A percentile compares a stretch with the other conserved stretches of the same genome.
Conservation (phyloP, 257 asterid genomes). For the Salvia miltiorrhiza region DNA sequence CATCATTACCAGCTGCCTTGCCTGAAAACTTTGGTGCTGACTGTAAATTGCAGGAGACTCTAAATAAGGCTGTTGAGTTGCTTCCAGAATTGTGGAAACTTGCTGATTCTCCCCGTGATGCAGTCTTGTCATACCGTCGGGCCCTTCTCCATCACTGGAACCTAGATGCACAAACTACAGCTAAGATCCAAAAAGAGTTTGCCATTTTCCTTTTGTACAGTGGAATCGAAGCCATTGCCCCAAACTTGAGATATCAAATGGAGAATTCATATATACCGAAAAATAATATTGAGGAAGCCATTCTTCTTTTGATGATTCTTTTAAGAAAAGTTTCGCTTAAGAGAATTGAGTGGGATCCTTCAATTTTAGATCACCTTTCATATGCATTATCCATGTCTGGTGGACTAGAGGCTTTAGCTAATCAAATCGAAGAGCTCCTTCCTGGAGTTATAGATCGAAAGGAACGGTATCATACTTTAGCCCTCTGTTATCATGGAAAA, state of each 20-base stretch:
- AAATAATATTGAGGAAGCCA: constrained; percentile 80
- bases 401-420: constrained; percentile 64
- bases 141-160: constrained; percentile 86
- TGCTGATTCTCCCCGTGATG: constrained; percentile 65
- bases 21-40: constrained; percentile 84
- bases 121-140: constrained; percentile 75
- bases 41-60: constrained; percentile 84
- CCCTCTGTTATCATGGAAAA: constrained; percentile 78
- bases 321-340: constrained; percentile 53
- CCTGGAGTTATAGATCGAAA: constrained; percentile 60
- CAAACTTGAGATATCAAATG: constrained; percentile 67
- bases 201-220: constrained; percentile 78
- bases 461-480: constrained; percentile 60
- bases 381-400: constrained; percentile 79
- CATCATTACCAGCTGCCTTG: constrained; percentile 84
- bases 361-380: constrained; percentile 74
- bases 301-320: constrained; percentile 75
- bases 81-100: constrained; percentile 90
- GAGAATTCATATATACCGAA: constrained; percentile 75
- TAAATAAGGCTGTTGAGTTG: constrained; percentile 75
- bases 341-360: constrained; percentile 80
- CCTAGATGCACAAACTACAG: constrained; percentile 65
- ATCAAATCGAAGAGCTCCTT: constrained; percentile 77
- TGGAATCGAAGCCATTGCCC: constrained; percentile 71
- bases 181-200: constrained; percentile 78